These are phyloP conservation scores for Saturnispora hagleri DNA, from an alignment of 805 yeast genomes.

Conservation along the genomic window DNA sequence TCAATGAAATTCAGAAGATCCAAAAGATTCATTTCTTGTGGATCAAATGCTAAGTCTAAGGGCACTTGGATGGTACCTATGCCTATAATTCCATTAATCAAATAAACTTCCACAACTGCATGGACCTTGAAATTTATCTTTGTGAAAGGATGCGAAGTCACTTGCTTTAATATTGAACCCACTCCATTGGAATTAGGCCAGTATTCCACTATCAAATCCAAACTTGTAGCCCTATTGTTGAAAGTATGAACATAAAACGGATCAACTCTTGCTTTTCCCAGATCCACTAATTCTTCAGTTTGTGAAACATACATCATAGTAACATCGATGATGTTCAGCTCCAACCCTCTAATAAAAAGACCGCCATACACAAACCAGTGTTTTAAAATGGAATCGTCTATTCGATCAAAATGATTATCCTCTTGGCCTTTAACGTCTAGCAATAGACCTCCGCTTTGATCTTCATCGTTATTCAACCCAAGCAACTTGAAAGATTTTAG, in stretches of 20 bases:
- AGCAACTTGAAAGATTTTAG: slow-evolving; percentile 25
- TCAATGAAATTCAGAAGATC: neutral
- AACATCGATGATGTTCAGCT: slow-evolving; percentile 14
- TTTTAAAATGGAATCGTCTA: slow-evolving; percentile 22
- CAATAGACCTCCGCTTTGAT: slow-evolving; percentile 26
- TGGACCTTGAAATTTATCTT: slow-evolving; percentile 28
- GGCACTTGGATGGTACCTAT: neutral
- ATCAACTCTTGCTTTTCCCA: slow-evolving; percentile 28
- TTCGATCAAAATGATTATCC: slow-evolving; percentile 25
- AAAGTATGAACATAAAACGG: slow-evolving; percentile 28
- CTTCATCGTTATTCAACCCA: slow-evolving; percentile 16
- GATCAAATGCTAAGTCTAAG: neutral
- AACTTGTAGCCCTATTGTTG: slow-evolving; percentile 18
- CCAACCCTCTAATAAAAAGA: slow-evolving; percentile 21
- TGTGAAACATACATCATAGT: neutral
- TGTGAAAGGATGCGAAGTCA: slow-evolving; percentile 26
- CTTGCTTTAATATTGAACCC: slow-evolving; percentile 25
- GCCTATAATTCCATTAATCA: neutral
- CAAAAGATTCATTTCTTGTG: neutral
- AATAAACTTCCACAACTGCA: slow-evolving; percentile 13
- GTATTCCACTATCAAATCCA: slow-evolving; percentile 24
- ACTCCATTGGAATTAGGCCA: slow-evolving; percentile 29
- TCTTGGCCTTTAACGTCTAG: slow-evolving; percentile 26
- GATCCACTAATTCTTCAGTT: slow-evolving; percentile 8
- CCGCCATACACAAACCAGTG: slow-evolving; percentile 28